Conservation (phyloP, 2,329 filamentous ascomycete species). For the Periconia sp. region DNA sequence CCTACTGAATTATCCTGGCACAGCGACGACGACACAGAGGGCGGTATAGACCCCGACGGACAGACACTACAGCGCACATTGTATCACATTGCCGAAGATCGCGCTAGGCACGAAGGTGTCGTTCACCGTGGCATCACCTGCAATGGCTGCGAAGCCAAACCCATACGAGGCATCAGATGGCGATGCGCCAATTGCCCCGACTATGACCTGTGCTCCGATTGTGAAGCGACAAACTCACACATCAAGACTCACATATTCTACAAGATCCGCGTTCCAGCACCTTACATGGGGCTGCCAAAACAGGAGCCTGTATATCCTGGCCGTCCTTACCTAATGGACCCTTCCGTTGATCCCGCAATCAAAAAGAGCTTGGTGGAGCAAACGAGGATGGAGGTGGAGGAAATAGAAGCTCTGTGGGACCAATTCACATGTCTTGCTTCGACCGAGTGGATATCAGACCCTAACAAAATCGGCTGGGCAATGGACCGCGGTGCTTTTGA, state of each 20-base stretch:
- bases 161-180: slow-evolving; percentile 90
- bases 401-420: slow-evolving; percentile 92
- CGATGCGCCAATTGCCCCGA: slow-evolving; percentile 95
- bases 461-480: slow-evolving; percentile 73
- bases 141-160: slow-evolving; percentile 82
- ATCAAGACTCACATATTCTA: slow-evolving; percentile 94
- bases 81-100: slow-evolving; percentile 92
- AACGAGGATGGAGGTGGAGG: slow-evolving; percentile 69
- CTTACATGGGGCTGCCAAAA: slow-evolving; percentile 74
- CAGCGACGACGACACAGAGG: slow-evolving; percentile 43
- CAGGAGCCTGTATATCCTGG: slow-evolving; percentile 55
- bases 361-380: slow-evolving; percentile 60
- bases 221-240: slow-evolving; percentile 76
- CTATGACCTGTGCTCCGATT: slow-evolving; percentile 92
- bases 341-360: slow-evolving; percentile 66
- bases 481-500: slow-evolving; percentile 95
- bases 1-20: slow-evolving; percentile 33
- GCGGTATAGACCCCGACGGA: slow-evolving; percentile 53
- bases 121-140: slow-evolving; percentile 92
- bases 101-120: slow-evolving; percentile 73
- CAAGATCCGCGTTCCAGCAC: slow-evolving; percentile 88
- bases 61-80: slow-evolving; percentile 83
- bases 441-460: slow-evolving; percentile 79
- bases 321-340: slow-evolving; percentile 71
- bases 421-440: slow-evolving; percentile 95